Base-by-base conservation (phyloP, 164 flowering plant species). In the Tetrastigma voinierianum region DNA sequence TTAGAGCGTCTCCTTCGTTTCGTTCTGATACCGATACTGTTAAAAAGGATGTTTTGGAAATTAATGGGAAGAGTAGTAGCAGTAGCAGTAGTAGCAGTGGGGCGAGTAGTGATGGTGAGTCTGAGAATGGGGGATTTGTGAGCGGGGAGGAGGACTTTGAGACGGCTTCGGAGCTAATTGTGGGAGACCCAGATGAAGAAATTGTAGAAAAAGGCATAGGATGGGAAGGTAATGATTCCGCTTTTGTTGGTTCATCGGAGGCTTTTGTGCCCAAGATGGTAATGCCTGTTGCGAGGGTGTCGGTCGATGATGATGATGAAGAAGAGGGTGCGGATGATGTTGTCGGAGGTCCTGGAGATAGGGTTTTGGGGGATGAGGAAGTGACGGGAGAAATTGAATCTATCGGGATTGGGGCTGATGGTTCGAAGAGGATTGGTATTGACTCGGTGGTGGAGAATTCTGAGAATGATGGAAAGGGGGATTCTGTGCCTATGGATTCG, bases 111-210 rank as follows among this genome's bases (percentile, higher is more conserved):
- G 58, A 14, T 40, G 69, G 47, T 18, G 83, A 63, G 44, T 66
- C 72, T 9, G 85, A 78, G 15, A 66, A 73, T 19, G 80, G 64
- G 40, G 83, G 82, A 45, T 83, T 82, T 66, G 51, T 75, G 73
- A 86, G 90, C 70, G 90, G 87, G 11, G 85, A 74, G 12, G 90
- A 87, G 68, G 93, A 76, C n/a, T 86, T 92, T 64, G 96, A 77
- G 21, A 64, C 78, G 18, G 85, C 81, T 8, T 62, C 79, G 23
- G 87, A 84, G 79, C 77, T 81, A 10, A 64, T 77, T 74, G 51
- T 74, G 12, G 76, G 65, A 1, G 79, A 73, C 64, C 71, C 72
- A 44, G 85, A 67, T 43, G 87, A 74, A 2, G 80, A 68, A 56
- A 61, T 70, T 65, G 52, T 70, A 46, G 84, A 67, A 46, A 62